A percentile compares a stretch with the other conserved stretches of the same genome.
Conservation (phyloP, 164 flowering plant species). For the Kingdonia uniflora region DNA sequence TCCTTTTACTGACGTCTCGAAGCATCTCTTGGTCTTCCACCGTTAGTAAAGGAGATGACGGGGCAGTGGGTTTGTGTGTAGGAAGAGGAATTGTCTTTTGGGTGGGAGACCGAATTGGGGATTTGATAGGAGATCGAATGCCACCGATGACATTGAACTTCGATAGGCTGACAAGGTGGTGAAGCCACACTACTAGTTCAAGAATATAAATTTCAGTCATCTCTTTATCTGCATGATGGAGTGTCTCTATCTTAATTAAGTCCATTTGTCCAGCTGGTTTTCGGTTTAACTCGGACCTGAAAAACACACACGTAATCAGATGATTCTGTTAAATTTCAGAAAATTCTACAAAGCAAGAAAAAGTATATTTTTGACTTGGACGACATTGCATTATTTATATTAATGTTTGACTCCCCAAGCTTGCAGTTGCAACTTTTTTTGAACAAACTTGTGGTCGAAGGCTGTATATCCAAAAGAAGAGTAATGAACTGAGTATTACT, state of each 20-base stretch:
- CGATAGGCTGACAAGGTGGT: conserved; percentile 47
- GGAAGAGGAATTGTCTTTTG: conserved; percentile 31
- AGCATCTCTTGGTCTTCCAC: conserved; percentile 84
- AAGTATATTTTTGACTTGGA: too few species aligned
- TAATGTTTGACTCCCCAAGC: neutral
- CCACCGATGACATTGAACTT: conserved; percentile 23
- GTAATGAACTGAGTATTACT: neutral
- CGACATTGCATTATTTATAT: neutral
- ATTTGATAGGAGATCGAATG: conserved; percentile 63
- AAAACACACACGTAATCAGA: neutral
- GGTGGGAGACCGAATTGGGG: conserved; percentile 68
- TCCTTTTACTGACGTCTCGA: conserved; percentile 57
- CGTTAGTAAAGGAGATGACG: conserved; percentile 36
- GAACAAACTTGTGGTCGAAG: neutral
- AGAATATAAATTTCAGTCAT: conserved; percentile 71
- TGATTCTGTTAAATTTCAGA: neutral
- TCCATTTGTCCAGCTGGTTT: conserved; percentile 58
- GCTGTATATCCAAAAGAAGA: neutral
- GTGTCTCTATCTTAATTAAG: conserved; percentile 67
- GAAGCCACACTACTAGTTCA: conserved; percentile 79
- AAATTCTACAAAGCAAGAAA: too few species aligned
- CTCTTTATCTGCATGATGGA: conserved; percentile 89
- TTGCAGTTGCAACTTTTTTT: neutral
- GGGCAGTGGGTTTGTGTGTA: conserved; percentile 19
- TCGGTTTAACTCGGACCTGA: conserved; percentile 68